These are phyloP conservation scores for Trypanosoma avium DNA, from an alignment of 208 protist species.

Conservation along the genomic window DNA sequence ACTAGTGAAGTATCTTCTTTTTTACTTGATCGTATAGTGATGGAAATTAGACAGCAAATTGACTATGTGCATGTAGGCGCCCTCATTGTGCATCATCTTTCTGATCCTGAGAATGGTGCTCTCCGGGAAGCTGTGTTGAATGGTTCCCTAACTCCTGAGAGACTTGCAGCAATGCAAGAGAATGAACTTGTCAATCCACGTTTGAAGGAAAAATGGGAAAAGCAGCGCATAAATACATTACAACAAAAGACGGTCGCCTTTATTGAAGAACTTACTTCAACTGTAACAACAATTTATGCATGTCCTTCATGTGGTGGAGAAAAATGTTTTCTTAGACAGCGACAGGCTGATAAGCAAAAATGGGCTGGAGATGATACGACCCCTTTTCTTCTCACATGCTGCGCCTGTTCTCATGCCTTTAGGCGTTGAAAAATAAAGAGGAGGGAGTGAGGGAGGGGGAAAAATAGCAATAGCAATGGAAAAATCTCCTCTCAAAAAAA, in stretches of 20 bases:
- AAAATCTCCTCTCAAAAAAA: too few species aligned
- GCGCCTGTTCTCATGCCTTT: constrained; percentile 44
- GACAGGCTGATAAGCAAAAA: constrained; percentile 62
- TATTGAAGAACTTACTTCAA: constrained; percentile 33
- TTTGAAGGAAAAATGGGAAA: constrained; percentile 28
- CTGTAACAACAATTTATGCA: constrained; percentile 48
- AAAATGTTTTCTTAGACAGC: constrained; percentile 57
- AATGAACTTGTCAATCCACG: constrained; percentile 45
- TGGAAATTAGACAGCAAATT: constrained; percentile 19
- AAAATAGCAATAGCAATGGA: too few species aligned
- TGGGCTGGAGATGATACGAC: constrained; percentile 64
- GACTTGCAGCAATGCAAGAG: constrained; percentile 43
- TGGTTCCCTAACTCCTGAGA: constrained; percentile 19
- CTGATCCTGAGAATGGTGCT: constrained; percentile 49
- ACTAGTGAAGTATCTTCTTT: background rate
- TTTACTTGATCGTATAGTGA: constrained; percentile 27
- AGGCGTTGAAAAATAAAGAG: constrained; percentile 15
- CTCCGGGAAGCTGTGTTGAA: constrained; percentile 38
- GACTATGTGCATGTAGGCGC: constrained; percentile 36
- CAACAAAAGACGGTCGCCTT: constrained; percentile 55
- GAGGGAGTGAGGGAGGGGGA: too few species aligned
- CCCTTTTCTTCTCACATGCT: constrained; percentile 57
- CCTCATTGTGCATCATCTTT: constrained; percentile 41
- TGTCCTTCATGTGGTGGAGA: constrained; percentile 49
- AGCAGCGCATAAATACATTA: constrained; percentile 30